These are phyloP conservation scores for Colletotrichum viniferum DNA, from an alignment of 2,329 filamentous ascomycete species.

Conservation along the genomic window DNA sequence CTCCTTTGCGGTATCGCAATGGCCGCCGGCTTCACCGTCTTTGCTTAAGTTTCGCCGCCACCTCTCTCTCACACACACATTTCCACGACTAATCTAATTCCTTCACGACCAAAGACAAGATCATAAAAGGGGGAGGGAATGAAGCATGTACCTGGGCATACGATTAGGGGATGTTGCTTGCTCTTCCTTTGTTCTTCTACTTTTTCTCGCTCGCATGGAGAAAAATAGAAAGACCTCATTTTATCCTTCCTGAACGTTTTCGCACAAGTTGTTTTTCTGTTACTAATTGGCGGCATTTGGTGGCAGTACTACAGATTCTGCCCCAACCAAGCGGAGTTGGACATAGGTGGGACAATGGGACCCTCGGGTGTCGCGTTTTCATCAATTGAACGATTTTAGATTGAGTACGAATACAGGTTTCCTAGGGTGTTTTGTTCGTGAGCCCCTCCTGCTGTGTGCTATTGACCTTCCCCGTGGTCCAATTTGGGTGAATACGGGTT, in stretches of 20 bases:
- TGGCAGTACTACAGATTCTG: background rate
- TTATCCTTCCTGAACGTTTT: background rate
- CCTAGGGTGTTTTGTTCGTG: background rate
- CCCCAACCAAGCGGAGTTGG: background rate
- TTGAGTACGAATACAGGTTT: constrained; percentile 12
- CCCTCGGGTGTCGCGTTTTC: background rate
- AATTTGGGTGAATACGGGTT: background rate
- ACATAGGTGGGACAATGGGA: background rate
- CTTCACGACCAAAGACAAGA: constrained; percentile 1
- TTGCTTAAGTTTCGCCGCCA: background rate
- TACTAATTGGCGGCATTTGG: constrained; percentile 11
- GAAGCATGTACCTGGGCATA: background rate
- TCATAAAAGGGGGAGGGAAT: background rate
- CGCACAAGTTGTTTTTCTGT: background rate
- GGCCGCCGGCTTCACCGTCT: constrained; percentile 22
- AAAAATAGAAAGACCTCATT: background rate
- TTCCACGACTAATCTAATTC: background rate
- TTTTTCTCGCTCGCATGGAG: background rate
- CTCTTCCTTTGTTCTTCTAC: background rate
- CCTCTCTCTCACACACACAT: background rate
- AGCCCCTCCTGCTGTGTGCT: background rate
- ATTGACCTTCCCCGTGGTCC: background rate
- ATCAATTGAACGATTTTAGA: constrained; percentile 2
- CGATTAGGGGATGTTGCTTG: background rate
- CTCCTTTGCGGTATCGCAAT: constrained; percentile 30